Evolutionary conservation across 108 stramenopile species (phyloP), one percentile per base, ranked within the genome.

Genomic region (Schizochytrium sp.): DNA sequence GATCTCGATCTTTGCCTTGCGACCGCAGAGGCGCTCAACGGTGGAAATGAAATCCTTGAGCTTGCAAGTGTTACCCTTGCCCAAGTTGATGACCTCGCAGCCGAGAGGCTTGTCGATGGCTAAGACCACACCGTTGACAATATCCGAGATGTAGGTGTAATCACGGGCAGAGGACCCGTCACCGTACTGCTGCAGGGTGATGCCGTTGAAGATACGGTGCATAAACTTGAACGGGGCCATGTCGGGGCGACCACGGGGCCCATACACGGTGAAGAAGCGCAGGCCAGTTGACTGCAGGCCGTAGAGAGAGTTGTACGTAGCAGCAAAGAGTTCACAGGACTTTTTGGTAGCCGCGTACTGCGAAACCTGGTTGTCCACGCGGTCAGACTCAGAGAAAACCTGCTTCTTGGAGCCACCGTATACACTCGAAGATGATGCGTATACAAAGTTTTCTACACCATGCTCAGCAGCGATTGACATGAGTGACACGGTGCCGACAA

Each of bases 171-270:
- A 92, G 7, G 94, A 93, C 40, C 97, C 98, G 89, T 97, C 97
- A 56, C 97, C 97, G 91, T 96, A 99, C 93, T 98, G 97, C 89
- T 98, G 96, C 46, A 99, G 94, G 87, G 97, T 96, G 61, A 96
- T 72, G 7, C 98, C 98, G 47, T 96, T 94, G 58, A 92, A 93
- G 49, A 99, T 94, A 41, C 97, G 96, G 93, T 98, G 96, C 72
- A 98, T 97, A 90, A 98, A 99, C 93, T 98, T 97, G 95, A 96
- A 97, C 1, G 98, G 97, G 0, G 98, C 98, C 98, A 98, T 98
- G 91, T 98, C 98, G 4, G 98, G 97, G 47, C 98, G 94, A 38
- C 98, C 97, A 8, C 97, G 92, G 4, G 97, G 97, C 10, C 99
- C 98, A 89, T 98, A 99, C 4, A 98, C 97, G n/a, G 98, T 98